Evolutionary conservation across 139 green algal species (phyloP), one percentile per base, ranked within the genome.

Genomic region (Coccomyxa sp.): DNA sequence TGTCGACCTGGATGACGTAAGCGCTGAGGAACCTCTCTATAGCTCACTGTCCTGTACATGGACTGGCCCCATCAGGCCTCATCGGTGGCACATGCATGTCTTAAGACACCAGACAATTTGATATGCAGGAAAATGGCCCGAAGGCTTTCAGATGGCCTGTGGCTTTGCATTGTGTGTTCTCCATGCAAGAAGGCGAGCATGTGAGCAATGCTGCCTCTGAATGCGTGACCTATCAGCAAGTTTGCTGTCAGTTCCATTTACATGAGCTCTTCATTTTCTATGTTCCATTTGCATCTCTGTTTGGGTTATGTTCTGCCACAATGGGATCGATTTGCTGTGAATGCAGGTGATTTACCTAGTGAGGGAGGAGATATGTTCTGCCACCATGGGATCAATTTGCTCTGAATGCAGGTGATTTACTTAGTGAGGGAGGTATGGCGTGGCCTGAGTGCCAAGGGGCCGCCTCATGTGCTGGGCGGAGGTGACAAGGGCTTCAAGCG

Each of bases 401-500:
- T n/a, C n/a, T n/a, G n/a, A 15, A 13, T 25, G 71, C 82, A 92
- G 83, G 88, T 93, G 74, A 76, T 82, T 30, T 76, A 85, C 32
- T 67, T 93, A 38, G 85, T 92, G 31, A 82, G 88, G 28, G 87
- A 91, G 30, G 81, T 95, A 74, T 97, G 92, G 89, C 84, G 91
- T 1, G 93, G 91, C 13, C 86, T 90, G 79, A 92, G 87, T 75
- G 82, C 84, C 83, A 88, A 57, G 57, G 85, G 27, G 75, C 71
- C 57, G 63, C 58, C 76, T 82, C 23, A 75, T 81, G 67, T 63
- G 87, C 38, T 28, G 63, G 25, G 83, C 85, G 10, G 89, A 21
- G 71, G 57, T 25, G 88, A 96, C 84, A 96, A 93, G 81, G 92
- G 90, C 32, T 86, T 96, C 31, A 93, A 89, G 71, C 86, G 95